Evolutionary conservation across 169 alveolate species (phyloP), one percentile per base, ranked within the genome.

Genomic region (Babesia sp.): DNA sequence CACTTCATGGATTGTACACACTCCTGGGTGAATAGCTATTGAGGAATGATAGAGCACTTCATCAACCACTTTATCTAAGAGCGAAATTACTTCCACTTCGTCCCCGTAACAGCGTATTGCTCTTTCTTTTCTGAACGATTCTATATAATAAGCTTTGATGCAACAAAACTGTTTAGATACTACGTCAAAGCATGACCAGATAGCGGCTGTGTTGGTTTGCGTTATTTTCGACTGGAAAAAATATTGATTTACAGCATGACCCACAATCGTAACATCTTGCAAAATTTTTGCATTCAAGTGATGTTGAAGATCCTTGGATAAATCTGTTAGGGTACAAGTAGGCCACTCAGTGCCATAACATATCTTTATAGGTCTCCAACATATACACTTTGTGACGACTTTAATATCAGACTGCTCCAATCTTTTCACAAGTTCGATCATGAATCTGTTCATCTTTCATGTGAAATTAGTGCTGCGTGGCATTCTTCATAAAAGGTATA

Each of bases 231-330:
- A 22, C 44, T 80, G 83, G 57, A 71, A 41, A 42, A 80, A 80
- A 39, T 80, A 80, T 46, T 80, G 88, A 20, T 80, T 80, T 22
- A 80, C 41, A 12, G 88, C 86, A 12, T 79, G 26, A n/a, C 86
- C 86, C 26, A 54, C 57, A 8, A 69, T 26, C 28, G 34, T n/a
- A 41, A 16, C n/a, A 12, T 69, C 60, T 18, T 26, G 34, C 20
- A 3, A 39, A 11, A 41, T n/a, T 18, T 7, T 12, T 3, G 18
- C 16, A 24, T 45, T 26, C 4, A 31, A 0, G 0, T 46, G 31
- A 2, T 11, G 29, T 6, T 36, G 12, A 16, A 45, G 6, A 12
- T 12, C 39, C n/a, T 2, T 12, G 2, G 41, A 48, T 14, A n/a
- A 11, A 7, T 22, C 6, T n/a, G 2, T 1, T 26, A 11, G 24